Evolutionary conservation across 352 stramenopile species (phyloP), one percentile per base, ranked within the genome.

Genomic region (Phytophthora syringae): DNA sequence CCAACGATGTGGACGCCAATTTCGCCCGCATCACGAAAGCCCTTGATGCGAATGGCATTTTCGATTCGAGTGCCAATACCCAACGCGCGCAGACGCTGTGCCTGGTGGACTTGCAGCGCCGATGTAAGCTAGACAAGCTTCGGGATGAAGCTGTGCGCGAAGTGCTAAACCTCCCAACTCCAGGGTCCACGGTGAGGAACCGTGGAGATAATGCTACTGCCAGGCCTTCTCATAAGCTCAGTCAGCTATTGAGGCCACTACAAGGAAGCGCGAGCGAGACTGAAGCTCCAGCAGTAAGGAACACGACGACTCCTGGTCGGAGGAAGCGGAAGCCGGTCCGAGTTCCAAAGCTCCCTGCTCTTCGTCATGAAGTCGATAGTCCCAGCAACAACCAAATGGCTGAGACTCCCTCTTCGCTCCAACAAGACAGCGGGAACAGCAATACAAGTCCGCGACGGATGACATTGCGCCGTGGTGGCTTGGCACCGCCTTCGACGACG

Each of bases 61-160:
- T 94, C 34, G 86, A 90, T 44, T 57, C 78, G 12, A 54, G 63
- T 7, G 79, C 80, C 2, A 94, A 93, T 22, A 63, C 72, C 10
- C 78, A 88, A 37, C 78, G 83, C 1, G 84, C 84, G 1, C 84
- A 92, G 27, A 74, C 81, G 11, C 64, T 94, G 21, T 90, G 82
- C 39, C 72, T 94, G 18, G 83, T 92, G 2, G 82, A 90, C 50
- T 64, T 92, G 24, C 80, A 90, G 62, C 86, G 80, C 13, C 62
- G 70, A 2, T 92, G 82, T 68, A 82, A 79, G 20, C 65, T 94
- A 7, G 80, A 92, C 18, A 70, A 70, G 24, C 59, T 94, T 43
- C 79, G 83, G 6, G 79, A 90, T 28, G 78, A 92, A 49, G 82
- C 83, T 0, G 78, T 91, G 48, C 49, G 63, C 27, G 81, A 92